These are phyloP conservation scores for Penicillium mononematosum DNA, from an alignment of 495 filamentous ascomycete species.

Conservation along the genomic window DNA sequence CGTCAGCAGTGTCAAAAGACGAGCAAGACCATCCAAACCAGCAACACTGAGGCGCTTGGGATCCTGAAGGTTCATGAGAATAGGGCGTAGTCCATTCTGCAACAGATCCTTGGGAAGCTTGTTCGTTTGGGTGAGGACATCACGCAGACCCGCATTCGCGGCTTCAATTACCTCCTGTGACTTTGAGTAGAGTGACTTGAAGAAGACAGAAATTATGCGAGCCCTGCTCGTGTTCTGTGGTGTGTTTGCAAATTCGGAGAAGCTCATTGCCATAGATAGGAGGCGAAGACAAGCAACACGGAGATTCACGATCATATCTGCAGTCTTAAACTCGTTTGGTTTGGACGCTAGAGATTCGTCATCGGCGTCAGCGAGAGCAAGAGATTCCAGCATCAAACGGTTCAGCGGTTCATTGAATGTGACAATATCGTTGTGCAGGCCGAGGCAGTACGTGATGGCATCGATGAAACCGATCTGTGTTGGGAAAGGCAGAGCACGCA, in stretches of 20 bases:
- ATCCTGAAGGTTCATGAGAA: constrained; percentile 93
- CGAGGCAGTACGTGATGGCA: constrained; percentile 90
- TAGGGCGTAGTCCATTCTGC: constrained; percentile 90
- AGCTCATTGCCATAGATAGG: constrained; percentile 86
- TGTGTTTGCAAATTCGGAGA: constrained; percentile 77
- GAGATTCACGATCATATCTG: constrained; percentile 86
- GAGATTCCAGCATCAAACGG: constrained; percentile 83
- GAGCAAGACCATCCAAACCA: constrained; percentile 85
- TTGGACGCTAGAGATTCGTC: constrained; percentile 86
- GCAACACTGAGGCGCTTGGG: constrained; percentile 85
- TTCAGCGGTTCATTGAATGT: constrained; percentile 88
- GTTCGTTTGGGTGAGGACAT: constrained; percentile 80
- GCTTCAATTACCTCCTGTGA: constrained; percentile 90
- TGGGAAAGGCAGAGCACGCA: constrained; percentile 86
- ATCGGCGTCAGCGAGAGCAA: constrained; percentile 88
- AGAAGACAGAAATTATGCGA: constrained; percentile 91
- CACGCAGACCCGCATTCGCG: constrained; percentile 81
- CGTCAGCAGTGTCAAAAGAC: constrained; percentile 83
- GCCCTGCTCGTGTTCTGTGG: constrained; percentile 70
- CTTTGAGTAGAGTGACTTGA: constrained; percentile 93
- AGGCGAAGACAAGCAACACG: constrained; percentile 91
- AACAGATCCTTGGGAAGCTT: constrained; percentile 95
- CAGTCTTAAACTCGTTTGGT: constrained; percentile 82
- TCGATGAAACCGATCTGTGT: constrained; percentile 98
- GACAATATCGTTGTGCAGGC: constrained; percentile 79